A percentile compares a stretch with the other conserved stretches of the same genome.
These are phyloP conservation scores for Heracleum sosnowskyi DNA, from an alignment of 129 eudicot species.

Conservation along the genomic window DNA sequence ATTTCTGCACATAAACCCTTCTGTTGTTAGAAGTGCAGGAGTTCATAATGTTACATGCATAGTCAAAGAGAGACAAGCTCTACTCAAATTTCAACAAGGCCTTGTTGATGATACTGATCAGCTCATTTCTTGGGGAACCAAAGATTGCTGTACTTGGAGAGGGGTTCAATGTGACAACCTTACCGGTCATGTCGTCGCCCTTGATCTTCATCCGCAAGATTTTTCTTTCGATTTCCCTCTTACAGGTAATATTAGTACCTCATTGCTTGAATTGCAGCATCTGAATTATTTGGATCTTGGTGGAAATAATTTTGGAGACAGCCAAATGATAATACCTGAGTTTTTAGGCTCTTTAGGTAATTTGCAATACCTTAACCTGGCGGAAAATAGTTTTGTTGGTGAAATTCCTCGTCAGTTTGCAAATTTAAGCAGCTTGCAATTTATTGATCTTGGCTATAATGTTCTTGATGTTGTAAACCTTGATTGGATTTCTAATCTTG, in stretches of 20 bases:
- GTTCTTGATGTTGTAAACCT: background rate
- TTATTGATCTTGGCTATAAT: constrained; percentile 16
- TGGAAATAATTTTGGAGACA: constrained; percentile 9
- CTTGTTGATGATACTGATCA: constrained; percentile 9
- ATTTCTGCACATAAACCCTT: background rate
- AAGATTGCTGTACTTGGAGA: constrained; percentile 19
- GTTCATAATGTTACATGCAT: background rate
- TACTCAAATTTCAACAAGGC: constrained; percentile 15
- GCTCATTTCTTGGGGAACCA: constrained; percentile 19
- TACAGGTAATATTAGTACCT: constrained; percentile 18
- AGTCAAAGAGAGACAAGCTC: constrained; percentile 14
- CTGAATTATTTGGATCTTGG: constrained; percentile 22
- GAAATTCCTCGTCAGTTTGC: constrained; percentile 13
- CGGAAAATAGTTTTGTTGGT: background rate
- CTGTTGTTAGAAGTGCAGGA: background rate
- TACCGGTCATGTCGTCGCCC: constrained; percentile 11
- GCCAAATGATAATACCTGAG: constrained; percentile 1
- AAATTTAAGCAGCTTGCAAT: constrained; percentile 12
- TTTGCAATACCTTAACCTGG: constrained; percentile 15
- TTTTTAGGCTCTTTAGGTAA: constrained; percentile 17
- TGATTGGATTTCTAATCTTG: constrained; percentile 25
- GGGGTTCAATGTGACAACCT: constrained; percentile 17
- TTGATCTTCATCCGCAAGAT: constrained; percentile 4
- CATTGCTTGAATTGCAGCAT: constrained; percentile 18
- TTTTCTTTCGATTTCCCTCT: background rate